Percentiles rank a stretch among this genome's conserved stretches.
phyloP scores from a whole-genome alignment of 2,329 filamentous ascomycete genomes.

The Dothiorella sarmentorum region DNA sequence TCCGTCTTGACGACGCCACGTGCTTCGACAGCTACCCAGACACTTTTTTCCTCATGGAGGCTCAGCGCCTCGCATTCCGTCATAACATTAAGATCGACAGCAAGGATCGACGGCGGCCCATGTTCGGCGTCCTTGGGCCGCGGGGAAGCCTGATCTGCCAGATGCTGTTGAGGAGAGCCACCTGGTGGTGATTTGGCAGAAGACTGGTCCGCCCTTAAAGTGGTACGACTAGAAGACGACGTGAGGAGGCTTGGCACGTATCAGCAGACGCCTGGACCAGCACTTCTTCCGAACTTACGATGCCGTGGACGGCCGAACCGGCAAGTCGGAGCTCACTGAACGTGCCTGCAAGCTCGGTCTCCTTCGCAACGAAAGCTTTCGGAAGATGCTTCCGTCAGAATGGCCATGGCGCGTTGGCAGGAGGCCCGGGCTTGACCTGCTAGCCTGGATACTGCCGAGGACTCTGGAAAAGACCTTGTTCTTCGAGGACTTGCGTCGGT shows the following conservation, averaged over 20 bases:
- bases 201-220: neutral
- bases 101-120: conserved; percentile 15
- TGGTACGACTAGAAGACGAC: conserved; percentile 1
- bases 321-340: conserved; percentile 28
- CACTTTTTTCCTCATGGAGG: conserved; percentile 21
- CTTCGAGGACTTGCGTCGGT: conserved; percentile 16
- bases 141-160: conserved; percentile 10
- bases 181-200: neutral
- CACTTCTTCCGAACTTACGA: conserved; percentile 1
- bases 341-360: conserved; percentile 25
- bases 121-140: conserved; percentile 3
- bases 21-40: conserved; percentile 33
- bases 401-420: conserved; percentile 21
- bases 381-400: conserved; percentile 28
- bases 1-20: conserved; percentile 25
- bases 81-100: conserved; percentile 17
- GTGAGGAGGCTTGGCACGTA: conserved; percentile 3
- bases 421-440: conserved; percentile 21
- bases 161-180: neutral
- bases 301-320: conserved; percentile 23
- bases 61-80: conserved; percentile 11
- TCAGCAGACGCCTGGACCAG: neutral
- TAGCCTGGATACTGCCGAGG: conserved; percentile 18
- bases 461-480: conserved; percentile 24
- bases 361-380: conserved; percentile 28